Percentiles rank a stretch among this genome's conserved stretches.
These are phyloP conservation scores for Theileria parva DNA, from an alignment of 169 alveolate species.

Conservation along the genomic window DNA sequence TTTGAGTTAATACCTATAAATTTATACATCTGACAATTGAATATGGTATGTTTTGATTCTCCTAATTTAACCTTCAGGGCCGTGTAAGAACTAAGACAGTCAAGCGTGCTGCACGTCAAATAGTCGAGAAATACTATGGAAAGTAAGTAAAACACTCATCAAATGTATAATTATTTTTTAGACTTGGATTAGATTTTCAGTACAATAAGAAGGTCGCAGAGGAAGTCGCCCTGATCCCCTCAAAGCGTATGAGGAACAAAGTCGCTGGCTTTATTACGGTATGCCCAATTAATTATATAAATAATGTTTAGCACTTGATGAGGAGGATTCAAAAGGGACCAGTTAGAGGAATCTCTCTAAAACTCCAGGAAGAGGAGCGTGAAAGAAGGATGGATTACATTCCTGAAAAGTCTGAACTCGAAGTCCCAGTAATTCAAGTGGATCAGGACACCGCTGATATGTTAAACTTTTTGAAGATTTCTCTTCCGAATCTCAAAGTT, in stretches of 20 bases:
- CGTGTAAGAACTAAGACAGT: constrained; percentile 99
- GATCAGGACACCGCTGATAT: constrained; percentile 89
- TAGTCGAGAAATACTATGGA: constrained; percentile 97
- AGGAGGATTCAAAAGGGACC: constrained; percentile 98
- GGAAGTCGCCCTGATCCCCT: constrained; percentile 97
- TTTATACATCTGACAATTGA: not conserved
- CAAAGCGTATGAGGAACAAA: constrained; percentile 96
- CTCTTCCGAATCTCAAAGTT: constrained; percentile 78
- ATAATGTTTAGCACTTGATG: constrained; percentile 86
- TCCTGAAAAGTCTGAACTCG: constrained; percentile 93
- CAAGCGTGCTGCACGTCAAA: constrained; percentile 98
- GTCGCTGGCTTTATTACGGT: constrained; percentile 96
- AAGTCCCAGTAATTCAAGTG: constrained; percentile 83
- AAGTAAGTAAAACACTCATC: constrained; percentile 65
- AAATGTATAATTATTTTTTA: constrained; percentile 10
- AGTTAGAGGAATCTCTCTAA: constrained; percentile 99
- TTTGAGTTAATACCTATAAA: not conserved
- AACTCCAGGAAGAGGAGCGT: constrained; percentile 99
- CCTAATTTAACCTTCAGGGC: constrained; percentile 85
- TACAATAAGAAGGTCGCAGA: constrained; percentile 98
- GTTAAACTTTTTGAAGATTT: constrained; percentile 81
- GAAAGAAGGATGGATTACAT: constrained; percentile 97
- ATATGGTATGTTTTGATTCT: constrained; percentile 5
- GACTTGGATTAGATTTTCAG: constrained; percentile 97
- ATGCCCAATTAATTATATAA: constrained; percentile 70